phyloP scores from a whole-genome alignment of 78 protist species.

The Capsaspora owczarzaki region DNA sequence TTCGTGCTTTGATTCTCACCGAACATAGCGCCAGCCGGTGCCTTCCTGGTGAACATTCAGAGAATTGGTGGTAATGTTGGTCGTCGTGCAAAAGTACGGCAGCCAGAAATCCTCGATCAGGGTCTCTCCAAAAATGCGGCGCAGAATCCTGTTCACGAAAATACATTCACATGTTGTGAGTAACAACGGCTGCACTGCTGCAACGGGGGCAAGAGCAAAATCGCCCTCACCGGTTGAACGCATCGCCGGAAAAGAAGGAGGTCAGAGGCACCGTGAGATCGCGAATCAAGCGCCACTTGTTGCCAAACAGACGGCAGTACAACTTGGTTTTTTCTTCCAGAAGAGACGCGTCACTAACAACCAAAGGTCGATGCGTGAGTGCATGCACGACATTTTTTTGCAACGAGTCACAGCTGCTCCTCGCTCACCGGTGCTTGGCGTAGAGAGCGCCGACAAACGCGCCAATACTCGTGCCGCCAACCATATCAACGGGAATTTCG shows the following conservation, averaged over 20 bases:
- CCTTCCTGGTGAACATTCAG: conserved; percentile 3
- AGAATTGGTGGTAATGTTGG: conserved; percentile 4
- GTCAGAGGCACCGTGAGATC: neutral
- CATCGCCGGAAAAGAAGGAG: neutral
- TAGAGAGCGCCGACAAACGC: conserved; percentile 15
- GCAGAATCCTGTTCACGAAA: neutral
- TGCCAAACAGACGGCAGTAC: neutral
- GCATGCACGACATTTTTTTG: too few species aligned
- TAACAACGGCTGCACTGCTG: too few species aligned
- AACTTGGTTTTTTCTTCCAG: neutral
- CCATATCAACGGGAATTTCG: conserved; percentile 23
- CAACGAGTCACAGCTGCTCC: too few species aligned
- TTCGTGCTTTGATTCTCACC: neutral
- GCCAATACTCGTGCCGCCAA: conserved; percentile 26
- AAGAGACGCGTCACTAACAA: neutral
- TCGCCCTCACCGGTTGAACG: neutral
- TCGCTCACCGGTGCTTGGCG: neutral
- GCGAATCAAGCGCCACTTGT: neutral
- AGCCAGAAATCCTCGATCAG: conserved; percentile 23
- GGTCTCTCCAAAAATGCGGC: neutral
- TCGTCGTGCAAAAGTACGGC: conserved; percentile 15
- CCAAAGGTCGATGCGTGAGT: neutral
- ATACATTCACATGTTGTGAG: too few species aligned
- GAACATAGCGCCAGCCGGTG: neutral
- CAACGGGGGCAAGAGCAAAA: neutral